Evolutionary conservation across 345 rosid genomes (phyloP), one percentile per base, ranked within the genome.

Genomic region (Heritiera fomes): DNA sequence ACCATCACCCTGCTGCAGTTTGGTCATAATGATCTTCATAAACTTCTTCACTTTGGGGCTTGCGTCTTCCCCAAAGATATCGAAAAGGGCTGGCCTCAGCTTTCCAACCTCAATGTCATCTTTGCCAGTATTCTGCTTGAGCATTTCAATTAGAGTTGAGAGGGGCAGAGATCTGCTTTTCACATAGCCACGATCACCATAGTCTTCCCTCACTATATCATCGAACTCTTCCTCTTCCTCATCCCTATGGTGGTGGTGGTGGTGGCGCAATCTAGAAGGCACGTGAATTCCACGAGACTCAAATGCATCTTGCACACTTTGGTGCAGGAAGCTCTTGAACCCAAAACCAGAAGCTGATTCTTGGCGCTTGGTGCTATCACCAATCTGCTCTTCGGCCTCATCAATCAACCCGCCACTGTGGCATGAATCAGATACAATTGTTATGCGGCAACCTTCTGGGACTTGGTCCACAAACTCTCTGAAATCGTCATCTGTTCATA

Each of bases 341-440:
- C 91, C 83, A 64, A 83, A 88, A 11, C 83, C 82, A 75, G 83
- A 84, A n/a, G 50, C 67, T 32, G 87, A 82, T 68, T 85, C 90
- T 38, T 85, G 78, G 0, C 40, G 81, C 82, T 80, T 90, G 6
- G 92, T 90, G 89, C 99, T 95, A 79, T 95, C 94, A 55, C 99
- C 98, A 12, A 96, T 94, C 81, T 96, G 98, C 86, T 96, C 99
- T 66, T 93, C 91, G 75, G 99, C 90, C 80, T 92, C 91, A 71
- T 93, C 98, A 6, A 95, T 93, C 55, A 95, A 93, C 6, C 99
- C 99, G 7, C 98, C 99, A 56, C 99, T 95, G 55, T 95, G 98
- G 81, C 98, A 95, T 61, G 99, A 92, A 79, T 95, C 99, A 14
- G 98, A 92, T 47, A 95, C 94, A 68, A 95, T 81, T 34, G 98